Evolutionary conservation across 108 stramenopile genomes (phyloP), one percentile per base, ranked within the genome.

Genomic region (Fragilariopsis cylindrus): DNA sequence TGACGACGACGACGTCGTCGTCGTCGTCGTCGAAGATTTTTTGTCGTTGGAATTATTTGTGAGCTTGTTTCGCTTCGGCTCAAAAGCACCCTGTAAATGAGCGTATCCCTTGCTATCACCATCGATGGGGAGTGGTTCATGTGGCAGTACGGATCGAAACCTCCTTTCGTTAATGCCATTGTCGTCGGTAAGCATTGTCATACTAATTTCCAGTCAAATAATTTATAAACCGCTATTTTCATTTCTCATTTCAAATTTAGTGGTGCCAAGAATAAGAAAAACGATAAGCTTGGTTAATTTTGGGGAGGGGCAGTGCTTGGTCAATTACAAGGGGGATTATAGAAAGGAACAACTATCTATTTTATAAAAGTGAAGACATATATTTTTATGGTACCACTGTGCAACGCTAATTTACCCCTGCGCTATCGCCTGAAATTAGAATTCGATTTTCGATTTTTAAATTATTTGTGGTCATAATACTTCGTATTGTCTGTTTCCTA

Each of bases 71-170:
- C 74, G 75, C 55, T 82, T 87, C 5, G 86, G 88, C 11, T 80
- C 69, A 49, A 90, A 86, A 8, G 89, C 78, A 13, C 89, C 89
- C 57, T 90, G 89, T 19, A 93, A 19, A 49, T 90, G 89, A 12
- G 90, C 46, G 55, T 78, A 89, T 19, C 89, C 89, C 64, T 40
- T 48, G 42, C 56, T 44, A 48, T 68, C 67, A 16, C 9, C 12
- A 6, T 15, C 45, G 18, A 5, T 58, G 5, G 85, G 84, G 2
- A 86, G 80, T 4, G 92, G 92, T 71, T 93, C 92, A 67, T 93
- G 92, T n/a, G 92, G 88, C 5, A 93, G 69, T 5, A 93, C 77
- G n/a, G 89, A 89, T 62, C 87, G 83, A 74, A 85, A 90, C 52
- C 50, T 52, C 50, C 50, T 13, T 13, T 52, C 50, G 50, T 13